Base-by-base conservation (phyloP, 2,329 filamentous ascomycete species). In the Xylariaceae sp. region DNA sequence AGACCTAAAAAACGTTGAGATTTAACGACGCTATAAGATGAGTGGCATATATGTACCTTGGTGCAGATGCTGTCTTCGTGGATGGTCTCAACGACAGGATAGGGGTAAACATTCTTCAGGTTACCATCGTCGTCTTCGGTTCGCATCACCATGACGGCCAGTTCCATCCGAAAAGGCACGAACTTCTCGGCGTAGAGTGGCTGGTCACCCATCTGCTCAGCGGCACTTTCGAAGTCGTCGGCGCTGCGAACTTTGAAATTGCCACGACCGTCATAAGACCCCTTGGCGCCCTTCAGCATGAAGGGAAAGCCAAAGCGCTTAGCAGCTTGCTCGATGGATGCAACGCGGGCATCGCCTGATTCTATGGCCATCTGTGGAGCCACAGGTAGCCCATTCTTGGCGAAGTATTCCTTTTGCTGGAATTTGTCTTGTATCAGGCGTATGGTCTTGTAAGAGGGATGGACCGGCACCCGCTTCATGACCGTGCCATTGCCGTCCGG, bases 1-100 rank as follows among this genome's bases (percentile, higher is more conserved):
- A 96, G n/a, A 61, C 59, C 55, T 59, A 26, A 6, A 4, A 19
- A 34, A 12, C 0, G 22, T 58, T 44, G 54, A 37, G 3, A 34
- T 16, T 34, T n/a, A 18, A 21, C 10, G 2, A 22, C 12, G 1
- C 36, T 49, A 42, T 22, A 5, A 21, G 39, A 32, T 34, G 6
- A 32, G 22, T 10, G n/a, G 1, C 0, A 22, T 22, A 26, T 2
- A 92, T 89, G 60, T 55, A 58, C 57, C 47, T 92, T 85, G 63
- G 95, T 94, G 80, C 94, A 97, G 63, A 99, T 91, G 67, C 85
- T 94, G 71, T 97, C 89, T 71, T 96, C 89, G 64, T 99, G 94
- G 29, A 97, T 81, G 1, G 92, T 97, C 75, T 99, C 94, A 1
- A 96, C 92, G 0, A 87, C 87, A 0, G 94, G 92, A 68, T 94